A percentile compares a stretch with the other conserved stretches of the same genome.
Evolutionary conservation across 768 basidiomycete species (phyloP).

Genomic region (Collybia sordida): DNA sequence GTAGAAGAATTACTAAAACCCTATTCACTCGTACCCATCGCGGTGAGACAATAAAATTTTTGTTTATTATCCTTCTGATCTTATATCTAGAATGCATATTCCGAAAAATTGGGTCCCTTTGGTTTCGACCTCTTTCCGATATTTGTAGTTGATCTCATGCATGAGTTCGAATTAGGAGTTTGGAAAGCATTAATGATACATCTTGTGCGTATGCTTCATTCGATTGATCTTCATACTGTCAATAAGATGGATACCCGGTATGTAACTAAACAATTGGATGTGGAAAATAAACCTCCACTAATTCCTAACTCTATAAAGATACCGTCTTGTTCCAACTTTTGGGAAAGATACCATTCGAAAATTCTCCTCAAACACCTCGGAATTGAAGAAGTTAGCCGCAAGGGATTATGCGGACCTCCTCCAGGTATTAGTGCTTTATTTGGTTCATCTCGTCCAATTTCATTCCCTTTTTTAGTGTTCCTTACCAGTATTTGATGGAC

Average conservation of each 20-base stretch:
- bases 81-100: not conserved
- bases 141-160: slow-evolving; percentile 33
- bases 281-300: not conserved
- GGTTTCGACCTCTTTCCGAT: slow-evolving; percentile 24
- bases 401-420: slow-evolving; percentile 29
- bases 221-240: slow-evolving; percentile 10
- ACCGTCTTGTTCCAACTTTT: slow-evolving; percentile 14
- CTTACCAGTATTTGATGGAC: slow-evolving; percentile 8
- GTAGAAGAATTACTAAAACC: slow-evolving; percentile 10
- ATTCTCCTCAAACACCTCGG: slow-evolving; percentile 23
- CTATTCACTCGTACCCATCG: slow-evolving; percentile 11
- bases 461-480: slow-evolving; percentile 7
- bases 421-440: slow-evolving; percentile 12
- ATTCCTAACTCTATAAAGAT: not conserved
- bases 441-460: not conserved
- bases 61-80: not conserved
- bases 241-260: slow-evolving; percentile 22
- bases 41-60: slow-evolving; percentile 2
- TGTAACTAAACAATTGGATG: not conserved
- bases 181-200: slow-evolving; percentile 35
- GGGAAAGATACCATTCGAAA: slow-evolving; percentile 18
- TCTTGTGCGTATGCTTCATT: slow-evolving; percentile 30
- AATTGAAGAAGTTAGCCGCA: slow-evolving; percentile 25
- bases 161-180: slow-evolving; percentile 36
- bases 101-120: not conserved